phyloP scores from a whole-genome alignment of 75 land plant species.

The Pinus albicaulis region DNA sequence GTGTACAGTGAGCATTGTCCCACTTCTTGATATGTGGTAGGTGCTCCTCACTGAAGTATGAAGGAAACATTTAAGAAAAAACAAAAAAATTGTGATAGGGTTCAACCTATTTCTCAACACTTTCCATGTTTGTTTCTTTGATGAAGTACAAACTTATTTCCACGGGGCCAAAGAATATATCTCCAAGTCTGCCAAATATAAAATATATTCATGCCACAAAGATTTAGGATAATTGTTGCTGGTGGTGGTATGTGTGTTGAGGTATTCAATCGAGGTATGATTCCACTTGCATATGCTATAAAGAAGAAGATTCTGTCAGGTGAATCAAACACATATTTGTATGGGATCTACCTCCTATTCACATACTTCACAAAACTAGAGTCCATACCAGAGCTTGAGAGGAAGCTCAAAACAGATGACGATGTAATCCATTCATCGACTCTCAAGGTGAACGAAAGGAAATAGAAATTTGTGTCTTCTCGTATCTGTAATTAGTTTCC shows the following conservation, averaged over 20 bases:
- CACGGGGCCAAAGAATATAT: neutral
- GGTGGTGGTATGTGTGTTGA: slow-evolving; percentile 96
- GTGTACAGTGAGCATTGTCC: no score
- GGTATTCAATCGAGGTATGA: slow-evolving; percentile 92
- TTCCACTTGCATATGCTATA: slow-evolving; percentile 89
- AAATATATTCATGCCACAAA: neutral
- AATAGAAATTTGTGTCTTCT: slow-evolving; percentile 8
- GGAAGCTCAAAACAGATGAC: slow-evolving; percentile 63
- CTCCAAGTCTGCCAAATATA: neutral
- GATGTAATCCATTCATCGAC: slow-evolving; percentile 79
- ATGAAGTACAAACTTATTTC: no score
- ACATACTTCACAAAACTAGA: slow-evolving; percentile 90
- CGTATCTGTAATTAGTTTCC: neutral
- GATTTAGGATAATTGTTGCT: slow-evolving; percentile 68
- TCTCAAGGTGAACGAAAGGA: slow-evolving; percentile 57
- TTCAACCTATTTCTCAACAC: neutral
- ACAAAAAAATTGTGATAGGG: neutral
- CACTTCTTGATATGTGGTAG: no score
- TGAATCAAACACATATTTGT: slow-evolving; percentile 75
- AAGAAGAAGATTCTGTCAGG: slow-evolving; percentile 81
- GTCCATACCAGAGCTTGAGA: slow-evolving; percentile 53
- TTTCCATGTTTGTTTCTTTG: neutral
- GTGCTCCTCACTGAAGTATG: no score
- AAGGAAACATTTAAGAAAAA: no score
- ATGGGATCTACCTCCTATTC: slow-evolving; percentile 91